Evolutionary conservation across 257 asterid species (phyloP), one percentile per base, ranked within the genome.

Genomic region (Rhazya stricta): DNA sequence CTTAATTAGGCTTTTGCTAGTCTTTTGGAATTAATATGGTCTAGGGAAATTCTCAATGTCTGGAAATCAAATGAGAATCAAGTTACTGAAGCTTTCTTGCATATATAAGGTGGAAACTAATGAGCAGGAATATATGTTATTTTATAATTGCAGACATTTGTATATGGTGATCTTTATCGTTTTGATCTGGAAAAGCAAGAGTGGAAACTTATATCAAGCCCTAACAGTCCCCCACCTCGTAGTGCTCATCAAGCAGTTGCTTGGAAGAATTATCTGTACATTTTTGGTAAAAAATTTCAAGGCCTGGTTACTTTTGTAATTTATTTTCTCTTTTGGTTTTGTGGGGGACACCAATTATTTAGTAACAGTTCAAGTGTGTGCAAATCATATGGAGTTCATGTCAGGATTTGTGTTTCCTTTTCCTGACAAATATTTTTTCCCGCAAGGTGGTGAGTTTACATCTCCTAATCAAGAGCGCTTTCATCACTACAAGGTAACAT

Each of bases 401-500:
- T 48, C 32, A 7, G 37, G 42, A 48, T 41, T 70, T 43, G 8
- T 67, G 25, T 1, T 63, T 63, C 11, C 45, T 16, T 42, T 54
- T 50, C 27, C 12, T 16, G 21, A 61, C 36, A 23, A 71, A 46
- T 65, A 23, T 37, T 66, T 71, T 66, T 75, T 76, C n/a, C n/a
- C n/a, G n/a, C 37, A 42, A 94, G 99, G 99, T 85, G 99, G 99
- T 73, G 99, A 95, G 82, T 95, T 95, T 82, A 95, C 98, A 37
- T 95, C 99, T 79, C 99, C 99, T 32, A 95, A 92, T 83, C 99
- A 95, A 89, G 99, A 95, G 91, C 90, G 98, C 30, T 95, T 95
- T 86, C 99, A 95, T 85, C 99, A 95, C 81, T 95, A 95, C 94
- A 95, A 95, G 96, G 99, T 92, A 87, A 56, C 9, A 21, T 62